Evolutionary conservation across 495 filamentous ascomycete species (phyloP), one percentile per base, ranked within the genome.

Genomic region (Penicillium antarcticum): DNA sequence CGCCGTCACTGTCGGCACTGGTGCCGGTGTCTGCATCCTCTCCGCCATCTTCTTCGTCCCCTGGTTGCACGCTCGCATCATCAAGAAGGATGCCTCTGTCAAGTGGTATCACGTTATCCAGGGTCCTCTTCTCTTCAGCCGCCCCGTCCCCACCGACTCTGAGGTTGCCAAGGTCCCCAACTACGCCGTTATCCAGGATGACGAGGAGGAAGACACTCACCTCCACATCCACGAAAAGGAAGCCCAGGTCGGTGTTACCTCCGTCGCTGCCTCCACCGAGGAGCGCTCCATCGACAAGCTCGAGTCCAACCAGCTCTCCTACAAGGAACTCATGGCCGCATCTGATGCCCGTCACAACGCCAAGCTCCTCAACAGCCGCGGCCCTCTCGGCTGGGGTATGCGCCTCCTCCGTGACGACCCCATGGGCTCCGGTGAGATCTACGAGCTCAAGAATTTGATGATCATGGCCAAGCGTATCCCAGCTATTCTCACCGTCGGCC

Each of bases 311-410:
- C 70, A 79, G 44, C 52, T 68, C 13, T 74, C 70, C 35, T 83
- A 87, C 72, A 71, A 80, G 58, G 71, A 85, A 48, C 71, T 84
- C 56, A 60, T 78, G 40, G 75, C 72, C 8, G 62, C 77, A 38
- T 79, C 73, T 18, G 67, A 82, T 21, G 63, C 63, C 11, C 73
- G 66, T 24, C 72, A 81, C 41, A 72, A 79, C 52, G 77, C 71
- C 38, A 78, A 77, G 53, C 79, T 87, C 35, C 56, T 73, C 14
- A 71, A 80, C 60, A 73, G 69, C 31, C 71, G 74, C 6, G 84
- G 85, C 17, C 83, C 84, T 12, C 72, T 88, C 19, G 85, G 83
- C 55, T 88, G 85, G 85, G 86, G 79, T 35, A 84, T 87, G 83
- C 85, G 85, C 57, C 80, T 75, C 23, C 81, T 87, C 19, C 84